phyloP scores from a whole-genome alignment of 2,329 filamentous ascomycete species.

The Penicillium sp. region DNA sequence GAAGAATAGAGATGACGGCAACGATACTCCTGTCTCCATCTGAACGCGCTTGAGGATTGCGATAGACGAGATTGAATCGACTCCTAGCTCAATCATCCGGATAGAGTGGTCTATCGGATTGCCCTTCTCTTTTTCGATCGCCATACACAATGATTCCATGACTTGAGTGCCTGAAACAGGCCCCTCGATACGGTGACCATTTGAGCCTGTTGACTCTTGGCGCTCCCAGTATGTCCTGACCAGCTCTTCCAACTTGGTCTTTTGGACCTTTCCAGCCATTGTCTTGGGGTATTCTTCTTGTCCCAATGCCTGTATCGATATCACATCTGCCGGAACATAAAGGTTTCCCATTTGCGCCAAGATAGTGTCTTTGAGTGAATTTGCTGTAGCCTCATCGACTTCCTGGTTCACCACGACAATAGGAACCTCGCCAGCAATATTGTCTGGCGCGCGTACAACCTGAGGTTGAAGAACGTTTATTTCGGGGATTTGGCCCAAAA shows the following conservation, averaged over 20 bases:
- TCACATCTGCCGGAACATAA: constrained; percentile 11
- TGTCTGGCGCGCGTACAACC: constrained; percentile 6
- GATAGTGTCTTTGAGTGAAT: constrained; percentile 5
- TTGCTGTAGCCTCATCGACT: not conserved
- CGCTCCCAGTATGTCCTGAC: not conserved
- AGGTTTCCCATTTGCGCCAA: constrained; percentile 9
- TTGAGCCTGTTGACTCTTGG: not conserved
- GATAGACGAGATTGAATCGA: constrained; percentile 13
- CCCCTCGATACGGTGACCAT: not conserved
- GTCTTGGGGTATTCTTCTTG: constrained; percentile 5
- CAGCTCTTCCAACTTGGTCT: constrained; percentile 2
- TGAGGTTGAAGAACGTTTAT: constrained; percentile 12
- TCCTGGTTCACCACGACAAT: constrained; percentile 7
- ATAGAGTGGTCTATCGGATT: not conserved
- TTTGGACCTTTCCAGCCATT: constrained; percentile 9
- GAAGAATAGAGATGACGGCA: constrained; percentile 11
- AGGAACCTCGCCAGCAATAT: constrained; percentile 13
- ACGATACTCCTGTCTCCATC: constrained; percentile 2
- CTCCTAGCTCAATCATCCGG: constrained; percentile 10
- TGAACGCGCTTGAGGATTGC: constrained; percentile 8
- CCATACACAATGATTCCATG: not conserved
- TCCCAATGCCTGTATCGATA: constrained; percentile 8
- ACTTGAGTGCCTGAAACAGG: not conserved
- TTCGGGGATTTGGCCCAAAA: constrained; percentile 6
- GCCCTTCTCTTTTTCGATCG: not conserved